Conservation (phyloP, 768 basidiomycete genomes). For the Dacryopinax spathularia region DNA sequence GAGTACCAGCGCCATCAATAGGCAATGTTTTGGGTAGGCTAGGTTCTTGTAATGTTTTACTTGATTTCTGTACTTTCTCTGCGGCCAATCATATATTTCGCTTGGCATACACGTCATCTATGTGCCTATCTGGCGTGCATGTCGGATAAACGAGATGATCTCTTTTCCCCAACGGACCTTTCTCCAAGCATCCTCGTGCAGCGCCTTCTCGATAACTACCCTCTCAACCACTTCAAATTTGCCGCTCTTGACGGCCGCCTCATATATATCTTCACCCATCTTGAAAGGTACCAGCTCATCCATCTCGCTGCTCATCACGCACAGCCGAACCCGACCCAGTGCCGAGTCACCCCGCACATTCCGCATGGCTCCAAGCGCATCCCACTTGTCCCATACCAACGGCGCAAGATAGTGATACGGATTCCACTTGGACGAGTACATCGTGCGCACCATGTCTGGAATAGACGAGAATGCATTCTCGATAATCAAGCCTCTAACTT, state of each 20-base stretch:
- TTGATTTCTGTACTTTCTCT: background rate
- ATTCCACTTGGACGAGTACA: constrained; percentile 36
- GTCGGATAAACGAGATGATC: constrained; percentile 19
- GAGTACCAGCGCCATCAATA: constrained; percentile 21
- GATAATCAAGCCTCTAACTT: constrained; percentile 29
- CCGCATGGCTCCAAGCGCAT: constrained; percentile 25
- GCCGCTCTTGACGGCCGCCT: constrained; percentile 4
- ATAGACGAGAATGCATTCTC: constrained; percentile 40
- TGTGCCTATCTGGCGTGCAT: too few species aligned
- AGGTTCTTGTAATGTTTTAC: background rate
- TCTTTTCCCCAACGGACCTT: constrained; percentile 21
- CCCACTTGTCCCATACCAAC: constrained; percentile 35
- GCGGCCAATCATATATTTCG: too few species aligned
- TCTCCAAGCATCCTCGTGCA: constrained; percentile 31
- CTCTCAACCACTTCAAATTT: constrained; percentile 4
- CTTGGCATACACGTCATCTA: too few species aligned
- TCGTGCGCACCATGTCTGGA: constrained; percentile 32
- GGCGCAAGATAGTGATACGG: constrained; percentile 37
- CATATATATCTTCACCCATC: constrained; percentile 26
- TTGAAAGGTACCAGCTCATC: constrained; percentile 35
- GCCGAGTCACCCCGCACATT: constrained; percentile 5
- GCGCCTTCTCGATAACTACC: constrained; percentile 22
- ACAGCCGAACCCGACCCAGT: constrained; percentile 13
- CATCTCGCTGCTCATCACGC: constrained; percentile 28
- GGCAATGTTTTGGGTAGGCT: background rate